These are phyloP conservation scores for Pseudocercospora macadamiae DNA, from an alignment of 2,329 filamentous ascomycete species.

Conservation along the genomic window DNA sequence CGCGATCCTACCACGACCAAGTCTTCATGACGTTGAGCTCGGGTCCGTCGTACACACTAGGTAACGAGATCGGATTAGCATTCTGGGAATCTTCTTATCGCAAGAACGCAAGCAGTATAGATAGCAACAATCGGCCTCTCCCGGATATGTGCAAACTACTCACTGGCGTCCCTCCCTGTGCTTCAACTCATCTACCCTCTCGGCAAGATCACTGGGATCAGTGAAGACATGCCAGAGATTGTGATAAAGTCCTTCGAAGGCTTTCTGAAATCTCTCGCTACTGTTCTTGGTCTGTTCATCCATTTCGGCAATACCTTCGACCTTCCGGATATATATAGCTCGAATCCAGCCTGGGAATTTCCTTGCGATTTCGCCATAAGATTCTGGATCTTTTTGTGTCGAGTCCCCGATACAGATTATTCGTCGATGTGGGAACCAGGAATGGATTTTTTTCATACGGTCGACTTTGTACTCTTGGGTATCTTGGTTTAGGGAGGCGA, in stretches of 20 bases:
- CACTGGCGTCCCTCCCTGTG: slow-evolving; percentile 20
- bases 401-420: slow-evolving; percentile 88
- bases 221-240: slow-evolving; percentile 81
- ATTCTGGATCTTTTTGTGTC: slow-evolving; percentile 88
- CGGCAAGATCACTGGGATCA: slow-evolving; percentile 66
- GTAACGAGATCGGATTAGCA: slow-evolving; percentile 8
- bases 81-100: slow-evolving; percentile 6
- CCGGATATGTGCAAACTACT: slow-evolving; percentile 13
- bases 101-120: background rate
- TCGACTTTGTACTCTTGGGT: slow-evolving; percentile 86
- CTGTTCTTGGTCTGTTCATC: slow-evolving; percentile 69
- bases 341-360: slow-evolving; percentile 75
- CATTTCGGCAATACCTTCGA: slow-evolving; percentile 73
- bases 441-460: slow-evolving; percentile 75
- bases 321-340: slow-evolving; percentile 83
- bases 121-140: background rate
- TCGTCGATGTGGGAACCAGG: slow-evolving; percentile 76
- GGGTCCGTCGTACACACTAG: slow-evolving; percentile 18
- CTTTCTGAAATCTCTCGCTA: slow-evolving; percentile 76
- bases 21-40: slow-evolving; percentile 22
- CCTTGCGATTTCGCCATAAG: slow-evolving; percentile 78
- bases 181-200: slow-evolving; percentile 39
- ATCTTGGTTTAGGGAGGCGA: slow-evolving; percentile 76
- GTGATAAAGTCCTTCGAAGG: slow-evolving; percentile 74
- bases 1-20: slow-evolving; percentile 22